Base-by-base conservation (phyloP, 495 filamentous ascomycete genomes). In the Amorphotheca resinae region DNA sequence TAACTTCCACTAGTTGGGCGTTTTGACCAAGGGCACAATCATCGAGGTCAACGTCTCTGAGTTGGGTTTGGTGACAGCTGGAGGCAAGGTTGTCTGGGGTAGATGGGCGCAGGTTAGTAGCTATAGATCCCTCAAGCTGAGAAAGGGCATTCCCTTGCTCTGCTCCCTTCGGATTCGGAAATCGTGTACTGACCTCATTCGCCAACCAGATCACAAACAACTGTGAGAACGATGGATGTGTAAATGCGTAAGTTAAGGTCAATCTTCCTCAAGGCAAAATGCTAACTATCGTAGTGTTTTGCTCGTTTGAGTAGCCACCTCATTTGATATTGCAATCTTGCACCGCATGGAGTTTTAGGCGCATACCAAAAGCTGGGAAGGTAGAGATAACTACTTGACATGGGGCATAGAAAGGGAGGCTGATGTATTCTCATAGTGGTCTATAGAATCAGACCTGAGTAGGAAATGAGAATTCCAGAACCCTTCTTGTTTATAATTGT, bases 31-130 rank as follows among this genome's bases (percentile, higher is more conserved):
- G 66, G 91, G 91, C 39, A 95, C 91, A 8, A 83, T 95, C 45
- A 75, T 94, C 51, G 91, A 98, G 65, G 87, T 95, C 51, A 96
- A 99, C 61, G 87, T 95, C 12, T 82, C 76, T 45, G 91, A 96
- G 59, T 63, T 99, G 41, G 91, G 91, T 40, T 69, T 96, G 56
- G 87, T 94, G 17, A 98, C 91, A 9, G 81, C 88, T 4, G 79
- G 77, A 34, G 93, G 91, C 37, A 95, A 95, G 71, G 82, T 94
- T 21, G 83, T 88, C 4, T 95, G 87, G 87, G 82, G 80, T 47
- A 68, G 82, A 57, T 93, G 82, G 69, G 87, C 85, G 12, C 86
- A 89, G 66, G 65, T 78, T 41, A n/a, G n/a, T n/a, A n/a, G n/a
- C n/a, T n/a, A n/a, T n/a, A n/a, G n/a, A 76, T 72, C 21, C 79